These are phyloP conservation scores for Gremmenia infestans DNA, from an alignment of 2,329 filamentous ascomycete genomes.

Conservation along the genomic window DNA sequence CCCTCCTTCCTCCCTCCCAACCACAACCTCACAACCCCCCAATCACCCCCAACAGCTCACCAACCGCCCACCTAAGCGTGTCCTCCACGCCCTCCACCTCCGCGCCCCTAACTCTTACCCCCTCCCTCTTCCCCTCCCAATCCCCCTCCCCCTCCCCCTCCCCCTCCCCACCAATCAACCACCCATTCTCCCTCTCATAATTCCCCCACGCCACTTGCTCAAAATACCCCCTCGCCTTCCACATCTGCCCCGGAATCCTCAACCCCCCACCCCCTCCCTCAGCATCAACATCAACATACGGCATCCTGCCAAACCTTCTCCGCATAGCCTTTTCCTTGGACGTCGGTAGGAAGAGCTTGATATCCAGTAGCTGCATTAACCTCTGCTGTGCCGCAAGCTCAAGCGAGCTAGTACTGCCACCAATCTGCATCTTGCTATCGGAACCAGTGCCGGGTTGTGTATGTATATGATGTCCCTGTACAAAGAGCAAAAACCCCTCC, in stretches of 20 bases:
- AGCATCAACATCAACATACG: constrained; percentile 14
- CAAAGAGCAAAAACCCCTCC: constrained; percentile 16
- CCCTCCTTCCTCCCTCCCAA: too few relatives aligned
- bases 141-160: background rate
- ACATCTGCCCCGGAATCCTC: constrained; percentile 20
- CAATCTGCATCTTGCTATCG: background rate
- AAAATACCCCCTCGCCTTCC: constrained; percentile 29
- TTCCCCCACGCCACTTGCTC: constrained; percentile 24
- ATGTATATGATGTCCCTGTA: background rate
- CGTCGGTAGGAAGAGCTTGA: constrained; percentile 22
- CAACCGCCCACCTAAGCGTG: constrained; percentile 16
- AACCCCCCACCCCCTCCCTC: constrained; percentile 4
- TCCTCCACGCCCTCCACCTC: constrained; percentile 5
- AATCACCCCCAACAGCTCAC: background rate
- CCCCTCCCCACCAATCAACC: constrained; percentile 11
- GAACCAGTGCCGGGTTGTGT: background rate
- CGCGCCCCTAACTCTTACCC: constrained; percentile 5
- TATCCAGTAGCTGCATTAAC: constrained; percentile 10
- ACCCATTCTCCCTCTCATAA: constrained; percentile 12
- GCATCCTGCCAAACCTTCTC: constrained; percentile 10
- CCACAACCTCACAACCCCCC: background rate
- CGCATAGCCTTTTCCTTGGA: constrained; percentile 8
- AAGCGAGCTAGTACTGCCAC: background rate
- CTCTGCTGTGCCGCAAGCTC: background rate
- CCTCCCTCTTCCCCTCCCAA: background rate